phyloP scores from a whole-genome alignment of 257 asterid species.

The Catharanthus roseus region DNA sequence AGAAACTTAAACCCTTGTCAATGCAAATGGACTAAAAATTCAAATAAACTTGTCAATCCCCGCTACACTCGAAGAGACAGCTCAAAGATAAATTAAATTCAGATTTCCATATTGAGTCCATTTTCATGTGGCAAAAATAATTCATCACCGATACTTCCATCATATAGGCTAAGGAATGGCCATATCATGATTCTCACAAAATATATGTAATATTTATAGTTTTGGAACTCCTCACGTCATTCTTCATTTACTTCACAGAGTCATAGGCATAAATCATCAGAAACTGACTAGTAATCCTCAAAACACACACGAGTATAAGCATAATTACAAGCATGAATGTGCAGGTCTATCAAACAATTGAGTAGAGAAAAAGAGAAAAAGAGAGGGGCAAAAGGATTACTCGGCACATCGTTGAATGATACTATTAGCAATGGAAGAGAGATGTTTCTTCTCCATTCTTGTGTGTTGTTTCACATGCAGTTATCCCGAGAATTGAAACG shows the following conservation, averaged over 20 bases:
- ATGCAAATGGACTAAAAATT: too few species aligned
- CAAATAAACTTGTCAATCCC: too few species aligned
- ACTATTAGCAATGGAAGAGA: conserved; percentile 59
- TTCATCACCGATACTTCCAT: background rate
- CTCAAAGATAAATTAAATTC: background rate
- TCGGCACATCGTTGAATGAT: conserved; percentile 53
- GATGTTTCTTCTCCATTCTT: conserved; percentile 58
- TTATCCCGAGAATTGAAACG: background rate
- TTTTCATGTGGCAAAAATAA: background rate
- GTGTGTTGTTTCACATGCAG: background rate
- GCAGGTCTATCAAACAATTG: background rate
- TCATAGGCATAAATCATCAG: too few species aligned
- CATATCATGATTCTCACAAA: background rate
- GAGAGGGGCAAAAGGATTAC: conserved; percentile 26
- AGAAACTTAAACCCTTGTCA: too few species aligned
- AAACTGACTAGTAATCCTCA: background rate
- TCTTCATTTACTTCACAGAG: background rate
- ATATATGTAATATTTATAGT: background rate
- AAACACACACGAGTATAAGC: too few species aligned
- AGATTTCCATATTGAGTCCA: background rate
- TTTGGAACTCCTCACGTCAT: background rate
- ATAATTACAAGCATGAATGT: too few species aligned
- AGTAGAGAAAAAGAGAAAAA: background rate
- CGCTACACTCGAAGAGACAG: background rate
- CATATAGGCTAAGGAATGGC: background rate